These are phyloP conservation scores for Shiraia sp. DNA, from an alignment of 2,329 filamentous ascomycete genomes.

Conservation along the genomic window DNA sequence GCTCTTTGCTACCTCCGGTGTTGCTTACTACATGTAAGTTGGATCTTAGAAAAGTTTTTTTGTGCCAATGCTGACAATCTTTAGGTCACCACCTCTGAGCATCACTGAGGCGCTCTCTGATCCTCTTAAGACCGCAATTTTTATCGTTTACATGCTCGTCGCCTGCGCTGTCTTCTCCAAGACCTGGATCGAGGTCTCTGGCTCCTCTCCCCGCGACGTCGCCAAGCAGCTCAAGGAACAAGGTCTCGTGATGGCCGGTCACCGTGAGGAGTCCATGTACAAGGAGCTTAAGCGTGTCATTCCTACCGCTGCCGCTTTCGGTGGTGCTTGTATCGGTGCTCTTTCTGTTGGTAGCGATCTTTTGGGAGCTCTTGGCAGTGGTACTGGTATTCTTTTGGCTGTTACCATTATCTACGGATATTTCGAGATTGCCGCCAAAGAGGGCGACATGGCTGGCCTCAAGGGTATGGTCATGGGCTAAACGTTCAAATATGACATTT, in stretches of 20 bases:
- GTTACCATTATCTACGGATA: slow-evolving; percentile 99
- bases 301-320: slow-evolving; percentile 95
- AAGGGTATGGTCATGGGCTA: slow-evolving; percentile 67
- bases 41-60: background rate
- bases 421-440: slow-evolving; percentile 98
- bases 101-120: slow-evolving; percentile 96
- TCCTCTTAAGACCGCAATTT: slow-evolving; percentile 93
- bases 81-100: slow-evolving; percentile 83
- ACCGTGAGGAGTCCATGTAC: slow-evolving; percentile 99
- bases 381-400: slow-evolving; percentile 96
- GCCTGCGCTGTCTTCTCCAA: slow-evolving; percentile 99
- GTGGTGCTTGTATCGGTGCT: slow-evolving; percentile 97
- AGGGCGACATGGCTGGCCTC: slow-evolving; percentile 86
- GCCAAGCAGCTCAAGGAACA: slow-evolving; percentile 99
- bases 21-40: slow-evolving; percentile 92
- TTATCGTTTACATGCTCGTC: slow-evolving; percentile 96
- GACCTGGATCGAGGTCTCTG: slow-evolving; percentile 99
- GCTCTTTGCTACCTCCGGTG: slow-evolving; percentile 88
- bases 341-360: slow-evolving; percentile 95
- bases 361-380: slow-evolving; percentile 91
- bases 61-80: slow-evolving; percentile 15
- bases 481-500: slow-evolving; percentile 5
- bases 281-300: slow-evolving; percentile 99
- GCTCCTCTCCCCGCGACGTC: slow-evolving; percentile 94
- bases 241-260: slow-evolving; percentile 98